Evolutionary conservation across 1,284 basidiomycete genomes (phyloP).

Genomic region (Earliella scabrosa): DNA sequence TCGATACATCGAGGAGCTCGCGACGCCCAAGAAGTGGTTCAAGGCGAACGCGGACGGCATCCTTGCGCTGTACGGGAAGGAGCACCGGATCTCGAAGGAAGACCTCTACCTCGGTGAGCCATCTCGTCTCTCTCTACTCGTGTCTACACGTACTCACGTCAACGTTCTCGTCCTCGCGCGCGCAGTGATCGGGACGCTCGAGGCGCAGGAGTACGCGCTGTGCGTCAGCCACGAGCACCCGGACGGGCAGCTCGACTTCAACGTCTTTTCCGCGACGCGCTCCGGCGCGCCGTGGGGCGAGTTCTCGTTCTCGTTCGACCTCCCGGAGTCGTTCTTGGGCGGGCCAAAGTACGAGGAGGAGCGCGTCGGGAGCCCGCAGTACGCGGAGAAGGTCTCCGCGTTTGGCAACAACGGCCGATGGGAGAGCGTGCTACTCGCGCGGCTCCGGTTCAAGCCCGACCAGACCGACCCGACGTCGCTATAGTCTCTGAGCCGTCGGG

Average conservation of each 20-base stretch:
- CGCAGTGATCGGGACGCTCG: constrained; percentile 71
- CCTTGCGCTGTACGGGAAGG: constrained; percentile 54
- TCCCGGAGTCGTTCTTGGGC: constrained; percentile 39
- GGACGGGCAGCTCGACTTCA: constrained; percentile 68
- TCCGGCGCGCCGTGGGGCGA: constrained; percentile 67
- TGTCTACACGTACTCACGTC: not conserved
- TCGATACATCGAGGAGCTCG: constrained; percentile 62
- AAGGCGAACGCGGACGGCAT: constrained; percentile 69
- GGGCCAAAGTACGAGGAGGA: constrained; percentile 28
- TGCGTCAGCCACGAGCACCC: constrained; percentile 73
- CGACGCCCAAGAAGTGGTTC: constrained; percentile 73
- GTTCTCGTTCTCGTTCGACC: constrained; percentile 54
- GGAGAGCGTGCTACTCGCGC: constrained; percentile 55
- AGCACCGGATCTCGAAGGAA: constrained; percentile 65
- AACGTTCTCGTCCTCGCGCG: not conserved
- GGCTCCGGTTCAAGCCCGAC: constrained; percentile 61
- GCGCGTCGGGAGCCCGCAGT: constrained; percentile 10
- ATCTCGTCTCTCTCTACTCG: not conserved
- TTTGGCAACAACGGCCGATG: constrained; percentile 30
- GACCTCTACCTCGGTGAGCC: constrained; percentile 70
- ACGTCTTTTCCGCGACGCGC: constrained; percentile 58
- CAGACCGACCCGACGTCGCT: constrained; percentile 54
- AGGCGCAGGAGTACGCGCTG: constrained; percentile 67
- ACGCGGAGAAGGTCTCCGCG: constrained; percentile 17
- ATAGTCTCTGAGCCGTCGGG: constrained; percentile 31